Base-by-base conservation (phyloP, 345 rosid genomes). In the Lepidium aucheri region DNA sequence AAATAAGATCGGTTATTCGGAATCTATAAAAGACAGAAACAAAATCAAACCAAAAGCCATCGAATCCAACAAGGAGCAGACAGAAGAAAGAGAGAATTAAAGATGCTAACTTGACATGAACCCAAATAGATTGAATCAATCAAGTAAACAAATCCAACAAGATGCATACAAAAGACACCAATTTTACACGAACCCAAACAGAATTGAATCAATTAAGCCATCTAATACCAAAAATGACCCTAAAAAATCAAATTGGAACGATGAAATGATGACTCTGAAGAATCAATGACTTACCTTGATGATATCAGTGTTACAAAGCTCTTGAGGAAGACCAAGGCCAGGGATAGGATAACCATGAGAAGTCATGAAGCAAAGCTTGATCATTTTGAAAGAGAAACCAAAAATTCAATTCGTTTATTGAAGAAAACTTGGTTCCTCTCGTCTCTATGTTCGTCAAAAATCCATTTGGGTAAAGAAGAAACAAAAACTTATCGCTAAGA, bases 321-420 rank as follows among this genome's bases (percentile, higher is more conserved):
- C 76, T 16, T 73, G 76, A 52, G 76, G 69, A 60, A 82, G 62
- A 56, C 78, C 77, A 66, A 86, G 76, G 10, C 79, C 84, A 53
- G 77, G 68, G 63, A 67, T 74, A 9, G 82, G 65, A 24, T 81
- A 86, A 64, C 73, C 72, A 70, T 80, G 84, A 69, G 87, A 88
- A 45, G 91, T 82, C 96, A 83, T 81, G 79, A 78, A 70, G 62
- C 86, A 82, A 52, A 80, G 79, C 82, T 83, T 80, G 6, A 72
- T 76, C 97, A 80, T 92, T 43, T 18, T 60, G 58, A 78, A 74
- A 28, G 40, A 78, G 70, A 74, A 74, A 63, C 71, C 77, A 72
- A 70, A 74, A 74, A n/a, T 46, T 77, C 61, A 60, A 59, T 35
- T 32, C 28, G 0, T 13, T 26, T 1, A n/a, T 17, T 1, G 43